These are phyloP conservation scores for Gracilaria gracilis DNA, from an alignment of 23 red algal genomes.

Conservation along the genomic window DNA sequence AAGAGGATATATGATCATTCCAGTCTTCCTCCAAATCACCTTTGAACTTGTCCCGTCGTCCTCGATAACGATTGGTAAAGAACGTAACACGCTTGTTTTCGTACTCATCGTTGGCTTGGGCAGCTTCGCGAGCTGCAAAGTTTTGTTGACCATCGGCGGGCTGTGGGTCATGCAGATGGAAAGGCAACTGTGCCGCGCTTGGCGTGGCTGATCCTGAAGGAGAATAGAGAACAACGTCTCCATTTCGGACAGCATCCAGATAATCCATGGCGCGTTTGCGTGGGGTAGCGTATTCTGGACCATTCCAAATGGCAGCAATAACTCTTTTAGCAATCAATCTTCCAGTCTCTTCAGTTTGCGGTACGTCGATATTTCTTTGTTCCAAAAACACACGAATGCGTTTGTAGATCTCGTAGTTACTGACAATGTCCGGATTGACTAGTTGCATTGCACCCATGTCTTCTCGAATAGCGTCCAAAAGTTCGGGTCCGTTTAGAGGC, in stretches of 20 bases:
- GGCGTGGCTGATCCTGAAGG: background rate
- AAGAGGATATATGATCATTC: background rate
- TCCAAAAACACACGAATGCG: background rate
- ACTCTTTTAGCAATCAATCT: background rate
- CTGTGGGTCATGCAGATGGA: background rate
- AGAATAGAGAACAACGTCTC: background rate
- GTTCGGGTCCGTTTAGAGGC: background rate
- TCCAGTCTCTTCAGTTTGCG: background rate
- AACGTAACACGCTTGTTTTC: constrained; percentile 7
- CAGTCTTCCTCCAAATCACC: constrained; percentile 19
- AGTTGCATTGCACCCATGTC: background rate
- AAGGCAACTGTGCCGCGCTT: background rate
- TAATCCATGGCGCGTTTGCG: background rate
- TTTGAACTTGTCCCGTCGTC: constrained; percentile 2
- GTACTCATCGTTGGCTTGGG: background rate
- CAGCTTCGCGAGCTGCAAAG: background rate
- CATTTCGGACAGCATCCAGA: background rate
- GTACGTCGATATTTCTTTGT: background rate
- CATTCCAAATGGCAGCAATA: background rate
- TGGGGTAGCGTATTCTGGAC: background rate
- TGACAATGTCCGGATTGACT: background rate
- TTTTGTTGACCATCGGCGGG: background rate
- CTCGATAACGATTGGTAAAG: background rate
- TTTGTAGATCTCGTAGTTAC: background rate
- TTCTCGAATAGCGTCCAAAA: background rate